phyloP scores from a whole-genome alignment of 352 stramenopile genomes.

The Elongisporangium undulatum region DNA sequence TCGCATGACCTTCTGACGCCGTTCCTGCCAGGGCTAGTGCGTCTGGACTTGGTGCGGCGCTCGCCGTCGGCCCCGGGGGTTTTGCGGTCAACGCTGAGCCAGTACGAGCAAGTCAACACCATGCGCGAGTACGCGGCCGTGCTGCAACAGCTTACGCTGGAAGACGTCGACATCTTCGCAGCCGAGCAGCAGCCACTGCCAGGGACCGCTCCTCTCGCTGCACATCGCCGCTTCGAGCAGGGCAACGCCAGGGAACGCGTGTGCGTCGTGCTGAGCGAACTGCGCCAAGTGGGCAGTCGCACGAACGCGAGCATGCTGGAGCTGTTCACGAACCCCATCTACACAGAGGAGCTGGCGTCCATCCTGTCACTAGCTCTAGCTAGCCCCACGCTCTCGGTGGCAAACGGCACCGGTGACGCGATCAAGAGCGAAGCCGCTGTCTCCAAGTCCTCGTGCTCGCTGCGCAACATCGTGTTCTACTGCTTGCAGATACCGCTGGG shows the following conservation, averaged over 20 bases:
- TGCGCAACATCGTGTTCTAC: constrained; percentile 5
- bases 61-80: constrained; percentile 5
- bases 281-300: constrained; percentile 3
- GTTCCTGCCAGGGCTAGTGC: constrained; percentile 45
- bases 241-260: constrained; percentile 21
- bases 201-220: constrained; percentile 2
- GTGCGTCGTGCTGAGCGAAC: constrained; percentile 32
- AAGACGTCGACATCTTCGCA: constrained; percentile 16
- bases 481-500: constrained; percentile 33
- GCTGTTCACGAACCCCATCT: constrained; percentile 50
- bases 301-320: constrained; percentile 17
- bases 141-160: constrained; percentile 20
- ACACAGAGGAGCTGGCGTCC: constrained; percentile 43
- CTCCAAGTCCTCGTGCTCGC: background rate
- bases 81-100: constrained; percentile 20
- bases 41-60: constrained; percentile 28
- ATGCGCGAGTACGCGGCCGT: constrained; percentile 37
- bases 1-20: constrained; percentile 20
- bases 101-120: constrained; percentile 31
- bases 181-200: constrained; percentile 5
- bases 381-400: constrained; percentile 13
- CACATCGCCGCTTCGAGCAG: constrained; percentile 50
- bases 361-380: constrained; percentile 43
- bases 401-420: no score
- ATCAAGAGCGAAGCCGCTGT: no score